Evolutionary conservation across 495 filamentous ascomycete genomes (phyloP).

Genomic region (Annulohypoxylon nitens): DNA sequence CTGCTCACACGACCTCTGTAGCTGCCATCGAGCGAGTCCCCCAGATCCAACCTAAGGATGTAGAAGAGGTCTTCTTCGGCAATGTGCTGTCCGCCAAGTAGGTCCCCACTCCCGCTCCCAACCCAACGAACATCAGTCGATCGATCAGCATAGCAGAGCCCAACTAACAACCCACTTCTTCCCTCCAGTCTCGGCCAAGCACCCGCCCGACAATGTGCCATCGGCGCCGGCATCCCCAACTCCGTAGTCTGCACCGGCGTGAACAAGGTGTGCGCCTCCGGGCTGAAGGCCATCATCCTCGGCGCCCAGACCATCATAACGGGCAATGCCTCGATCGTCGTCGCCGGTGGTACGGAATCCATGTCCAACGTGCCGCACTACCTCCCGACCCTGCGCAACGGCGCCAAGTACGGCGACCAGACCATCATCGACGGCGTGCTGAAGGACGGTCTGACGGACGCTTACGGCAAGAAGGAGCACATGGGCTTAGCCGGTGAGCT

Average conservation of each 20-base stretch:
- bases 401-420: conserved; percentile 91
- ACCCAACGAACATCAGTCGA: conserved; percentile 6
- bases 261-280: conserved; percentile 98
- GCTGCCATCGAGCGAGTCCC: conserved; percentile 89
- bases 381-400: conserved; percentile 82
- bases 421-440: conserved; percentile 88
- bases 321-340: conserved; percentile 87
- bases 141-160: conserved; percentile 13
- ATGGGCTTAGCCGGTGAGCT: conserved; percentile 96
- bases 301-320: conserved; percentile 97
- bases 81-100: conserved; percentile 98
- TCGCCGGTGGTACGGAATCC: conserved; percentile 94
- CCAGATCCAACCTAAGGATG: conserved; percentile 83
- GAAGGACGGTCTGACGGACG: conserved; percentile 92
- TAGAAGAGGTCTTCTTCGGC: conserved; percentile 97
- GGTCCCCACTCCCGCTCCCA: conserved; percentile 58
- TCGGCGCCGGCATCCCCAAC: conserved; percentile 84
- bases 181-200: conserved; percentile 88
- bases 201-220: conserved; percentile 92
- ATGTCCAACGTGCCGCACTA: conserved; percentile 99
- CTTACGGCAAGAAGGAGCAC: conserved; percentile 88
- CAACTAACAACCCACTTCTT: conserved; percentile 30
- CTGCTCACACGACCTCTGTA: conserved; percentile 53
- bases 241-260: conserved; percentile 88
- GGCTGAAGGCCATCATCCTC: conserved; percentile 92